Evolutionary conservation across 768 basidiomycete species (phyloP), one percentile per base, ranked within the genome.

Genomic region (Serendipita vermifera): DNA sequence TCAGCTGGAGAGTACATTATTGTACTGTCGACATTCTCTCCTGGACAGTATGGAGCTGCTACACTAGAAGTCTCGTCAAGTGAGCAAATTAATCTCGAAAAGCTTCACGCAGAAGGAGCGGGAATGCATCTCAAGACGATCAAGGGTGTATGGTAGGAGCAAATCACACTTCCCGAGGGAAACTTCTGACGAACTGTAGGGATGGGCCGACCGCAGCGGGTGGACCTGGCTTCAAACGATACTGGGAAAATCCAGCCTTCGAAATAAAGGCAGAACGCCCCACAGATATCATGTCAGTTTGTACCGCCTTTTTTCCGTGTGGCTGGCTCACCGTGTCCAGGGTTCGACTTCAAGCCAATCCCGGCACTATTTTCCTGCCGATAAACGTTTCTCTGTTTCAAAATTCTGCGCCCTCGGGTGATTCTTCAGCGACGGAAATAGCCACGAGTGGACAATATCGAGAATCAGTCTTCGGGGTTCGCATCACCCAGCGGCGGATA

Each of bases 21-120:
- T 22, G 74, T 91, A n/a, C 73, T 87, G 5, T 97, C 94, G 0
- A 75, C 87, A 0, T 96, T 92, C 64, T 83, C 87, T 59, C 82
- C 89, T 1, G 71, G 69, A 11, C 78, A 85, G 57, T 72, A 74
- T 3, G 88, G 87, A 2, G 60, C 75, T 1, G 66, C 96, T 24
- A 73, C 73, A 22, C 68, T 89, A 2, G 79, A 85, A 51, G 78
- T 83, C 56, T 77, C 81, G 1, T 65, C 67, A 57, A 43, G 43
- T 11, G 40, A 63, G 0, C 74, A 77, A 1, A 75, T 92, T 54
- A 78, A 82, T 15, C 59, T 96, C 22, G 71, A 70, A 48, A 61
- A 78, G 0, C 83, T 96, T 22, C 80, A 83, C 0, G 79, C 83
- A 57, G 94, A 98, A 70, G 92, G 90, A 0, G 88, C 91, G 0